These are phyloP conservation scores for Chlorella sp. DNA, from an alignment of 139 green algal species.

Conservation along the genomic window DNA sequence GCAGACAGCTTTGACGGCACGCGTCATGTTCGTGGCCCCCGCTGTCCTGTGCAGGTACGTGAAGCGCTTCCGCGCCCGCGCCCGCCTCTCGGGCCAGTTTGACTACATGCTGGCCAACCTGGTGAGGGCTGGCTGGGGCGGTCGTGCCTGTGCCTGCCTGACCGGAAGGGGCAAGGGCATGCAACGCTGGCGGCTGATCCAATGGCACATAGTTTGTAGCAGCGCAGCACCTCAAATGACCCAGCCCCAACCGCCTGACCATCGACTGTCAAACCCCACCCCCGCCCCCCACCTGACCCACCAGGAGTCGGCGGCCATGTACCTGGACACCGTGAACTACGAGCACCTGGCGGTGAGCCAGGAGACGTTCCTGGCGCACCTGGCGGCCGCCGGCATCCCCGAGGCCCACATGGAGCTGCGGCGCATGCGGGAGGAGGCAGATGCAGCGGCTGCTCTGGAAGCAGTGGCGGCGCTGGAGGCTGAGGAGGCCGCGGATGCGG, in stretches of 20 bases:
- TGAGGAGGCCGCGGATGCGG: neutral
- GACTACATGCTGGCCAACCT: constrained; percentile 55
- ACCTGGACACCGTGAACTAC: constrained; percentile 48
- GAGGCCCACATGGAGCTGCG: constrained; percentile 42
- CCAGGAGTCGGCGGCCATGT: constrained; percentile 49
- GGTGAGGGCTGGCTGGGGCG: neutral
- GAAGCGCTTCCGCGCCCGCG: constrained; percentile 63
- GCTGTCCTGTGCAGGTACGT: constrained; percentile 63
- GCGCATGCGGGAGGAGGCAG: constrained; percentile 12
- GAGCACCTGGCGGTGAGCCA: constrained; percentile 35
- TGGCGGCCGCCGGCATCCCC: constrained; percentile 49
- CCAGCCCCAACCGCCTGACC: neutral
- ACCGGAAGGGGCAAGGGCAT: too few species aligned
- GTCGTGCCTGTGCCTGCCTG: too few species aligned
- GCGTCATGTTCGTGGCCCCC: too few species aligned
- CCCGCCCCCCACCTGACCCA: neutral
- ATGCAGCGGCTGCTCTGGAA: neutral
- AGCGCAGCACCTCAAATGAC: too few species aligned
- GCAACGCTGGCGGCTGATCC: too few species aligned
- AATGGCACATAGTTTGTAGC: too few species aligned
- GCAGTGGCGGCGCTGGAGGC: neutral
- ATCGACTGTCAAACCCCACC: too few species aligned
- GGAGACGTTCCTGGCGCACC: constrained; percentile 35
- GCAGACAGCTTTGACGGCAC: too few species aligned
- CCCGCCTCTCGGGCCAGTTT: constrained; percentile 56